A percentile compares a stretch with the other conserved stretches of the same genome.
These are phyloP conservation scores for Trichoderma simmonsii DNA, from an alignment of 2,329 filamentous ascomycete species.

Conservation along the genomic window DNA sequence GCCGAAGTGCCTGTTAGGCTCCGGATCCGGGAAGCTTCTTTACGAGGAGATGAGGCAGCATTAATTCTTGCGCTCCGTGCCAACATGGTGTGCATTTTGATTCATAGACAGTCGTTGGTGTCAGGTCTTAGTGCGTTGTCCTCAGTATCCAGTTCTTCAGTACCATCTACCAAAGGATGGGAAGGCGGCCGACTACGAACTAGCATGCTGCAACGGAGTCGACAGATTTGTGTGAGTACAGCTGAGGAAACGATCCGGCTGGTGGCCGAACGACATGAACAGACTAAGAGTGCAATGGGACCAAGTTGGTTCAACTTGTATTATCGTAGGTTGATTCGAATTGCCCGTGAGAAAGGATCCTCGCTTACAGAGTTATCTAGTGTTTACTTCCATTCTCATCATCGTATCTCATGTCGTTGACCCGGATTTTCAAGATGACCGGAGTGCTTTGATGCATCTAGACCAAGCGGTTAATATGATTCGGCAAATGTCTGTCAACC, in stretches of 20 bases:
- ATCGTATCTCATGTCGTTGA: conserved; percentile 12
- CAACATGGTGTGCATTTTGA: conserved; percentile 9
- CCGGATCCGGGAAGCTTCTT: background rate
- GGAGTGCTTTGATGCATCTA: conserved; percentile 5
- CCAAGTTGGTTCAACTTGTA: conserved; percentile 15
- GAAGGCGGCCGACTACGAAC: conserved; percentile 1
- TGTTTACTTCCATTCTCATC: conserved; percentile 5
- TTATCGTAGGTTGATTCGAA: background rate
- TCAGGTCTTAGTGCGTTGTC: conserved; percentile 5
- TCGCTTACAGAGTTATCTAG: background rate
- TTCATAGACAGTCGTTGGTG: conserved; percentile 4
- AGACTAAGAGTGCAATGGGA: conserved; percentile 11
- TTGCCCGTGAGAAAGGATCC: no score
- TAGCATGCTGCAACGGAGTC: conserved; percentile 3
- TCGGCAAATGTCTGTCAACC: conserved; percentile 12
- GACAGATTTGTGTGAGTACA: conserved; percentile 5
- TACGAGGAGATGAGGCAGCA: background rate
- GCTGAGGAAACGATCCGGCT: background rate
- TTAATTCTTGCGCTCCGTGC: conserved; percentile 5
- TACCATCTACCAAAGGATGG: background rate
- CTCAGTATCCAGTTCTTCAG: background rate
- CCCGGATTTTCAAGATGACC: conserved; percentile 5
- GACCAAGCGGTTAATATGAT: conserved; percentile 8
- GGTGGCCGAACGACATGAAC: conserved; percentile 7
- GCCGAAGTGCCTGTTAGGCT: background rate